A percentile compares a stretch with the other conserved stretches of the same genome.
Conservation (phyloP, 2,329 filamentous ascomycete species). For the Tolypocladium amazonense region DNA sequence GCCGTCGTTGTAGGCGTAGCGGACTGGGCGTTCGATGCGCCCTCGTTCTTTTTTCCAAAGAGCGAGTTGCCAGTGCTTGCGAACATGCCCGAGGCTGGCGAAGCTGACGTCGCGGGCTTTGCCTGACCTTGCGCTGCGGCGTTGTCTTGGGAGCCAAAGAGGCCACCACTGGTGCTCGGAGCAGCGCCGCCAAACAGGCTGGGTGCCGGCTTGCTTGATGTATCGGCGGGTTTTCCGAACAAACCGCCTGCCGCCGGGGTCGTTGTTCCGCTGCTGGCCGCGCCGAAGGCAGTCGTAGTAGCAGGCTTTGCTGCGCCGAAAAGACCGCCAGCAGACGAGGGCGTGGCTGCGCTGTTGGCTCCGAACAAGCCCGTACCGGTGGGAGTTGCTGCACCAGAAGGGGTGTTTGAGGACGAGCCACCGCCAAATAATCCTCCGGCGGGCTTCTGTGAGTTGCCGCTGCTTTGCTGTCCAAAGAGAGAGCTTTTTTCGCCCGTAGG, state of each 20-base stretch:
- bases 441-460: conserved; percentile 15
- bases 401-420: conserved; percentile 1
- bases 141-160: conserved; percentile 7
- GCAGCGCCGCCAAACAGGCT: conserved; percentile 11
- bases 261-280: conserved; percentile 5
- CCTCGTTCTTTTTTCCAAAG: conserved; percentile 16
- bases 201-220: conserved; percentile 15
- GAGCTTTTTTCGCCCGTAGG: conserved; percentile 14
- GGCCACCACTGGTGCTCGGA: conserved; percentile 2
- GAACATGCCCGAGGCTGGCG: conserved; percentile 19
- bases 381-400: conserved; percentile 8
- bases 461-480: conserved; percentile 22
- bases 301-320: conserved; percentile 8
- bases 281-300: conserved; percentile 8
- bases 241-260: conserved; percentile 4
- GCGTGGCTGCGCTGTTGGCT: conserved; percentile 1
- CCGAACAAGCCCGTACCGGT: conserved; percentile 9
- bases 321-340: conserved; percentile 1
- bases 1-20: conserved; percentile 16
- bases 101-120: conserved; percentile 13
- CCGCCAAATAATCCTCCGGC: conserved; percentile 20
- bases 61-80: conserved; percentile 13
- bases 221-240: conserved; percentile 5
- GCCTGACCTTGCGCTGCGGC: conserved; percentile 7
- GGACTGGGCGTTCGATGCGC: not conserved